Percentiles rank a stretch among this genome's conserved stretches.
These are phyloP conservation scores for Gonapodya prolifera DNA, from an alignment of 192 early-diverging fungal genomes.

Conservation along the genomic window DNA sequence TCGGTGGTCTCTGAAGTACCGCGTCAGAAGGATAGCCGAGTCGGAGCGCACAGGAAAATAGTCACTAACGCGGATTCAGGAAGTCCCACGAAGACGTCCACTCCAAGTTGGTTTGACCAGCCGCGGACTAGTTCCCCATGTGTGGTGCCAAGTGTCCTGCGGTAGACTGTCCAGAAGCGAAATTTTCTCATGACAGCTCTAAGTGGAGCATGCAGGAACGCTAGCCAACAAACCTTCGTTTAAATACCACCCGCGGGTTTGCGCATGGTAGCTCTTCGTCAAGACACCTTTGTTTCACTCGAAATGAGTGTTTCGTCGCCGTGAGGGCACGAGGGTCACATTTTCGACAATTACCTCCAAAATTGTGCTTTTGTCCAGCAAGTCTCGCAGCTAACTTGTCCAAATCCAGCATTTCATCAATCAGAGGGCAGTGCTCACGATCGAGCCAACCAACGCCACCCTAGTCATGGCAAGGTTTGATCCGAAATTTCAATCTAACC, in stretches of 20 bases:
- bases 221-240: background rate
- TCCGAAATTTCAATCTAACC: background rate
- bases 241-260: background rate
- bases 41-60: background rate
- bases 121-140: background rate
- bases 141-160: background rate
- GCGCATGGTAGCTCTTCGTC: background rate
- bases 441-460: constrained; percentile 4
- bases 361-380: background rate
- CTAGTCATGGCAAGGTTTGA: background rate
- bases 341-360: too few species aligned
- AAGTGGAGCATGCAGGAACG: too few species aligned
- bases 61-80: background rate
- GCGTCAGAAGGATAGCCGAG: background rate
- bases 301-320: too few species aligned
- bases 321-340: too few species aligned
- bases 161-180: background rate
- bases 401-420: background rate
- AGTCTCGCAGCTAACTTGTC: background rate
- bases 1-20: too few species aligned
- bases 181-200: too few species aligned
- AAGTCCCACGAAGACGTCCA: background rate
- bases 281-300: too few species aligned
- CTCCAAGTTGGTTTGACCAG: background rate
- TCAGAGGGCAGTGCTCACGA: background rate